Evolutionary conservation across 2,329 filamentous ascomycete species (phyloP).

Genomic region (Pyricularia pennisetigena): DNA sequence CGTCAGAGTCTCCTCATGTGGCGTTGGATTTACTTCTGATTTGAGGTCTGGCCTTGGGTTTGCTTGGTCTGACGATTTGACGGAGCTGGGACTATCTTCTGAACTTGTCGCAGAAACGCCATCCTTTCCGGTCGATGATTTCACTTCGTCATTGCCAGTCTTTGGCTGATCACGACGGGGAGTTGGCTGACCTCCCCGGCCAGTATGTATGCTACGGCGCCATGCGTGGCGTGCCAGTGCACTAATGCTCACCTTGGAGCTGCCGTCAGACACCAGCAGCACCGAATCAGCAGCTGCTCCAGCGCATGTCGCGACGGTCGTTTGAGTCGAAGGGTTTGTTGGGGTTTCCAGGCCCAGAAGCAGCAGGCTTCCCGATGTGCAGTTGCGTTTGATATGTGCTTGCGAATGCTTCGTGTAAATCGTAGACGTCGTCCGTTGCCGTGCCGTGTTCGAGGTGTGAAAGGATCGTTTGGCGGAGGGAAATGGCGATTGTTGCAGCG

Average conservation of each 20-base stretch:
- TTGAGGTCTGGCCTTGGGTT: conserved; percentile 5
- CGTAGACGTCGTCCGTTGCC: background rate
- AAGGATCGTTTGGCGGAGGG: conserved; percentile 8
- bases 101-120: conserved; percentile 2
- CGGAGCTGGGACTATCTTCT: conserved; percentile 6
- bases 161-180: background rate
- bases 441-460: conserved; percentile 2
- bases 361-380: conserved; percentile 44
- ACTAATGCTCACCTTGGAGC: conserved; percentile 21
- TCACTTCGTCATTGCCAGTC: background rate
- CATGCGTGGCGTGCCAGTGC: conserved; percentile 27
- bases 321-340: conserved; percentile 24
- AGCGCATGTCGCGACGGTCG: conserved; percentile 28
- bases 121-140: background rate
- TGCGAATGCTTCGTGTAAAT: background rate
- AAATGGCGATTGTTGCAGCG: background rate
- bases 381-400: conserved; percentile 36
- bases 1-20: conserved; percentile 30
- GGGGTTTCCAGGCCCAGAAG: conserved; percentile 34
- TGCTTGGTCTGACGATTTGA: conserved; percentile 7
- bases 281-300: conserved; percentile 25
- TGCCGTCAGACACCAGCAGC: conserved; percentile 13
- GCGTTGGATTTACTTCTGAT: conserved; percentile 2
- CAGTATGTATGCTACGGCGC: conserved; percentile 21
- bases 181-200: conserved; percentile 7